phyloP scores from a whole-genome alignment of 1,284 basidiomycete genomes.

The Leccinum huronense region DNA sequence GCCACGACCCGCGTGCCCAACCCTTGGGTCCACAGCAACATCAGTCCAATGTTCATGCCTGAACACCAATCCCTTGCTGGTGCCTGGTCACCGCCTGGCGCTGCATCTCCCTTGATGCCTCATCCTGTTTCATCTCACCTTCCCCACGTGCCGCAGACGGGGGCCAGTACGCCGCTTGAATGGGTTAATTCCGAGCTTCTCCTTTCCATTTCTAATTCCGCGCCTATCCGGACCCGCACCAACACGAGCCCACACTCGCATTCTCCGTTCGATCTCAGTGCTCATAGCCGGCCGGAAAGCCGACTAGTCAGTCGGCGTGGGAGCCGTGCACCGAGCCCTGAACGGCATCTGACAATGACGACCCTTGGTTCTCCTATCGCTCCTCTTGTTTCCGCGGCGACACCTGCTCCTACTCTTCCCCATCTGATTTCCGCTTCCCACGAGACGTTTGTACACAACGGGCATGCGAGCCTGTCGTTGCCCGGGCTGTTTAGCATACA shows the following conservation, averaged over 20 bases:
- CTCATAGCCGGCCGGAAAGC: constrained; percentile 35
- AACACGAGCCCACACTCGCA: constrained; percentile 16
- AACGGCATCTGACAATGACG: constrained; percentile 34
- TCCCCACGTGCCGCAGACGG: constrained; percentile 45
- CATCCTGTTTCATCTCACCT: constrained; percentile 41
- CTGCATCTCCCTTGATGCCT: constrained; percentile 39
- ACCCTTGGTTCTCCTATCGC: constrained; percentile 6
- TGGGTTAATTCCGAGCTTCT: constrained; percentile 83
- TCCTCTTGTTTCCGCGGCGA: background rate
- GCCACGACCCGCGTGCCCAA: constrained; percentile 65
- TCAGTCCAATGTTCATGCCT: constrained; percentile 38
- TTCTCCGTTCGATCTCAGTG: constrained; percentile 26
- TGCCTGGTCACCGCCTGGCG: constrained; percentile 29
- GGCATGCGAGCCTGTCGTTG: constrained; percentile 50
- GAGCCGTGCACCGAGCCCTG: constrained; percentile 52
- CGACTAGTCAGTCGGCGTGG: constrained; percentile 44
- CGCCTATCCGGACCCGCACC: constrained; percentile 27
- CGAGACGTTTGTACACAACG: constrained; percentile 53
- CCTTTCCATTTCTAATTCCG: constrained; percentile 52
- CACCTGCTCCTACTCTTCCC: background rate
- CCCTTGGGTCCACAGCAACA: constrained; percentile 48
- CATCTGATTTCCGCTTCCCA: constrained; percentile 12
- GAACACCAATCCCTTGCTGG: constrained; percentile 21
- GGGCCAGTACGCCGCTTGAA: constrained; percentile 54
- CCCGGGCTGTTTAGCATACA: constrained; percentile 56